phyloP scores from a whole-genome alignment of 768 basidiomycete species.

The Suillus subalutaceus region DNA sequence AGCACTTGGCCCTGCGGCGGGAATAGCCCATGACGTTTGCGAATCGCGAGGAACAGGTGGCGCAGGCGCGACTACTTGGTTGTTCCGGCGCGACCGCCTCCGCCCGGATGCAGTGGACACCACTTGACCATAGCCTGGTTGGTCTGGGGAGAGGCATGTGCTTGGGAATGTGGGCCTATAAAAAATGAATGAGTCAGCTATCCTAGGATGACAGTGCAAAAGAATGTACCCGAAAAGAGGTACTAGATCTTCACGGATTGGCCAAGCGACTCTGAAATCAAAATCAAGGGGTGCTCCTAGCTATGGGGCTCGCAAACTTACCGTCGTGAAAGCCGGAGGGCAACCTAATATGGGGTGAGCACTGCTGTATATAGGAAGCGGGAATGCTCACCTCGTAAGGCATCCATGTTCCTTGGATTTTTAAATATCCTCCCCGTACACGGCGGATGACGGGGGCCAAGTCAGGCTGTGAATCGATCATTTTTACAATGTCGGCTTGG shows the following conservation, averaged over 20 bases:
- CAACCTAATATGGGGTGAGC: conserved; percentile 53
- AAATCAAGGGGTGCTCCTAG: conserved; percentile 16
- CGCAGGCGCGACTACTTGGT: conserved; percentile 41
- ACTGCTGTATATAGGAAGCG: conserved; percentile 13
- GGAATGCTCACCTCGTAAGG: conserved; percentile 70
- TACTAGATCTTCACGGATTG: conserved; percentile 81
- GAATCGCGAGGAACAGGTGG: conserved; percentile 35
- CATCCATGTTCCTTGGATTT: conserved; percentile 95
- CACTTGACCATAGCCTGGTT: conserved; percentile 86
- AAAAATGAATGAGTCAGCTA: conserved; percentile 21
- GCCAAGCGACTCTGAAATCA: conserved; percentile 75
- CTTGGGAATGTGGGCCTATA: conserved; percentile 79
- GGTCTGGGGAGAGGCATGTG: conserved; percentile 83
- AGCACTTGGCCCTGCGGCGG: conserved; percentile 31
- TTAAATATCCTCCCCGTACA: conserved; percentile 86
- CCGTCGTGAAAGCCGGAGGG: conserved; percentile 79
- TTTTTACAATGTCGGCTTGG: conserved; percentile 87
- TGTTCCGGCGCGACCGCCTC: conserved; percentile 59
- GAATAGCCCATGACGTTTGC: conserved; percentile 49
- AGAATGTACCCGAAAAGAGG: conserved; percentile 81
- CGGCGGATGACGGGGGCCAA: conserved; percentile 79
- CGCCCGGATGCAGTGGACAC: conserved; percentile 62
- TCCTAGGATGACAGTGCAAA: background rate
- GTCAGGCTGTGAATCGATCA: conserved; percentile 91
- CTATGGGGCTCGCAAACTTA: conserved; percentile 39